These are phyloP conservation scores for Corniculantispora saksenae DNA, from an alignment of 2,329 filamentous ascomycete species.

Conservation along the genomic window DNA sequence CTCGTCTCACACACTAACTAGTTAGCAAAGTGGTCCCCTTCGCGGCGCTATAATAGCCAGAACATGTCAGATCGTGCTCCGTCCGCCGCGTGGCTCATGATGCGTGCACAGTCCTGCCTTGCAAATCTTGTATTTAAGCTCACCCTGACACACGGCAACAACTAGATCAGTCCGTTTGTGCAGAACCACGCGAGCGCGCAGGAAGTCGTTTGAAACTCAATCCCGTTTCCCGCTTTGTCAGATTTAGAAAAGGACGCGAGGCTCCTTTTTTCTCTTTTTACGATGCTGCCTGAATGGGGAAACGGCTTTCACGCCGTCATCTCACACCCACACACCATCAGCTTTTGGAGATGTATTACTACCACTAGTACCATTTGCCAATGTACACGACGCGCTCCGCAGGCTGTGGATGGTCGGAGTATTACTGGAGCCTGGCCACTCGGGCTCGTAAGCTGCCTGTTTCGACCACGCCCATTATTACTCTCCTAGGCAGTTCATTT, in stretches of 20 bases:
- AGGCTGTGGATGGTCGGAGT: not conserved
- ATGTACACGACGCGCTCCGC: not conserved
- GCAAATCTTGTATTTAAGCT: not conserved
- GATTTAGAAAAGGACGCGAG: not conserved
- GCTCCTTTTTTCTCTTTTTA: not conserved
- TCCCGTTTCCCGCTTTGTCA: slow-evolving; percentile 6
- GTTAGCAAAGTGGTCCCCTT: not conserved
- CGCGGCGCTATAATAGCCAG: not conserved
- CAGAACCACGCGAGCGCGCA: too few relatives aligned
- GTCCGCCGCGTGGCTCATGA: slow-evolving; percentile 7
- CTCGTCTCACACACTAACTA: not conserved
- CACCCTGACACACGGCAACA: not conserved
- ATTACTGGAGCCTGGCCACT: slow-evolving; percentile 1
- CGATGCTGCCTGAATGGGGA: slow-evolving; percentile 1
- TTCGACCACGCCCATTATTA: not conserved
- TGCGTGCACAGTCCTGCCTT: not conserved
- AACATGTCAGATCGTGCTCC: not conserved
- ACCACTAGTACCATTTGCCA: not conserved
- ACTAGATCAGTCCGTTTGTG: not conserved
- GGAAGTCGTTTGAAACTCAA: not conserved
- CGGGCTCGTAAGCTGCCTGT: slow-evolving; percentile 6
- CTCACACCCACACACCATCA: slow-evolving; percentile 10
- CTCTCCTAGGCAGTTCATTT: slow-evolving; percentile 1
- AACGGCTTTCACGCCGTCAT: slow-evolving; percentile 8
- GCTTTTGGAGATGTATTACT: slow-evolving; percentile 6